A percentile compares a stretch with the other conserved stretches of the same genome.
phyloP scores from a whole-genome alignment of 164 flowering plant genomes.

The Litsea cubeba region DNA sequence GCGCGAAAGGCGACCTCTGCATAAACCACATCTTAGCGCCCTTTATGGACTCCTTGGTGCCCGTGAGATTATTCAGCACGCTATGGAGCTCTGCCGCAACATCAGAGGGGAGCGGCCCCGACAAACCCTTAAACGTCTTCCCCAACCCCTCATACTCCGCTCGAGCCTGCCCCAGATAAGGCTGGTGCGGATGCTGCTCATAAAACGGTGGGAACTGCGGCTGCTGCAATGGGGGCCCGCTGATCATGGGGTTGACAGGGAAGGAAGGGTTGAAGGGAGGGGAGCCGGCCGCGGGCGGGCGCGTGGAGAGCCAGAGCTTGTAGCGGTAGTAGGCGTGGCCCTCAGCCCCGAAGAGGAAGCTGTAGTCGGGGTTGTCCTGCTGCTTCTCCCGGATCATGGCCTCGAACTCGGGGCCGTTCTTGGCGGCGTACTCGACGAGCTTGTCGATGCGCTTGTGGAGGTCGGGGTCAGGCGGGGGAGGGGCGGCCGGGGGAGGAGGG shows the following conservation, averaged over 20 bases:
- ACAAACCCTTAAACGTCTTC: constrained; percentile 60
- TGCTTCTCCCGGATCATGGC: constrained; percentile 93
- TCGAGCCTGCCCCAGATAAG: constrained; percentile 50
- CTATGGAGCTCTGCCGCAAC: constrained; percentile 70
- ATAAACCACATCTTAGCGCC: constrained; percentile 96
- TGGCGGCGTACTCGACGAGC: constrained; percentile 77
- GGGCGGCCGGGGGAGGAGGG: constrained; percentile 60
- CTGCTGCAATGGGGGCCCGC: constrained; percentile 60
- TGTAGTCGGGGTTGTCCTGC: constrained; percentile 82
- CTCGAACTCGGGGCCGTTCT: constrained; percentile 97
- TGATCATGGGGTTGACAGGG: constrained; percentile 59
- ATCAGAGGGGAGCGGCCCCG: constrained; percentile 92
- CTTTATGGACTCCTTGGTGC: constrained; percentile 95
- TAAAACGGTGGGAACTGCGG: constrained; percentile 65
- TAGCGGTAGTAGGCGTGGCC: constrained; percentile 85
- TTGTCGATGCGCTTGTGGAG: constrained; percentile 92
- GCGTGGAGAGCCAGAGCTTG: constrained; percentile 71
- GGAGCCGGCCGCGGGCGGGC: constrained; percentile 34
- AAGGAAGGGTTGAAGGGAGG: constrained; percentile 54
- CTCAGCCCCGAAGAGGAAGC: constrained; percentile 92
- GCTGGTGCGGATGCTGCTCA: constrained; percentile 43
- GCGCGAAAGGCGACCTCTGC: constrained; percentile 92
- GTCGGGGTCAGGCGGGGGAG: constrained; percentile 91
- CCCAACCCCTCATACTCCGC: constrained; percentile 63
- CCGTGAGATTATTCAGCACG: constrained; percentile 73